Evolutionary conservation across 2,329 filamentous ascomycete genomes (phyloP), one percentile per base, ranked within the genome.

Genomic region (Ustilaginoidea virens): DNA sequence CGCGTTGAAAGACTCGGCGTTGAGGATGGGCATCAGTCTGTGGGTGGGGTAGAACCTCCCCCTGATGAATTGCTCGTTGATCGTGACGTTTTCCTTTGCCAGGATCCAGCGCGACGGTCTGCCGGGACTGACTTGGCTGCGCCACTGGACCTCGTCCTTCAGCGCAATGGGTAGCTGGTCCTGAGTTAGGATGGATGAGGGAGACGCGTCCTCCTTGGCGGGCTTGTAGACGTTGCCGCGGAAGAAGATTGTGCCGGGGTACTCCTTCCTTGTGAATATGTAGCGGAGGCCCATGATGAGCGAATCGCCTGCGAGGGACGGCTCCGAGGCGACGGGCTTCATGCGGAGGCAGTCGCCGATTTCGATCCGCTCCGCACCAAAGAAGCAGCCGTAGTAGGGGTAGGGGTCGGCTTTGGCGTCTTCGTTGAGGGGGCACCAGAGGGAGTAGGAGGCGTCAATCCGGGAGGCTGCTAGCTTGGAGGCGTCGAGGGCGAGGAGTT

Each of bases 21-120:
- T 53, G 30, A 70, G 48, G 31, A 69, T 57, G 11, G 57, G 56
- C 46, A 68, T 61, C 20, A 73, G 52, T 33, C 58, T 54, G 33
- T 59, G 49, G n/a, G 63, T 63, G 11, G 67, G 61, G 48, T 73
- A 72, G 48, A 71, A 71, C n/a, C 68, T 55, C 28, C 68, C 68
- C 33, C 57, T 54, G 28, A 72, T 54, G 14, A 54, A 52, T 10
- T 44, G 42, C 39, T 69, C 66, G 35, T 60, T 55, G 13, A 67
- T 43, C 25, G 56, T 49, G n/a, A 51, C 47, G 37, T 61, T 59
- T 34, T 64, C 60, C 36, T 52, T 52, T 17, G 60, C 50, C 23
- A 65, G 42, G 3, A 45, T 42, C 42, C 52, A 57, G 42, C 40
- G 53, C 53, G 37, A 59, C 40, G 39, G 54, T 31, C 43, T 38